A percentile compares a stretch with the other conserved stretches of the same genome.
phyloP scores from a whole-genome alignment of 768 basidiomycete genomes.

The Agrocybe praecox region DNA sequence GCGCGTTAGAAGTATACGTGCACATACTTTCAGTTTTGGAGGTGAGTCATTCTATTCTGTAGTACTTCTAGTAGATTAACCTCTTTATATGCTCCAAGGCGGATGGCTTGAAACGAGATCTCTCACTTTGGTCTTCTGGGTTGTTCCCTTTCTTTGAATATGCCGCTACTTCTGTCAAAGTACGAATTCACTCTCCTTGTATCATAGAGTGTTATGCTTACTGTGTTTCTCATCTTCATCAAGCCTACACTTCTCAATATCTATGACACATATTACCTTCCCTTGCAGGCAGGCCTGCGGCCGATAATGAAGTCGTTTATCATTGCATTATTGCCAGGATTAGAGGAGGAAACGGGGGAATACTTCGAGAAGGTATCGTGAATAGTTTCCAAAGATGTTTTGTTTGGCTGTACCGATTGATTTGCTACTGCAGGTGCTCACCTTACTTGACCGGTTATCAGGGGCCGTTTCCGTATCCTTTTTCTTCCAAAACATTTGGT shows the following conservation, averaged over 20 bases:
- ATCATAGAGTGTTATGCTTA: neutral
- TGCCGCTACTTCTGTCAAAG: conserved; percentile 98
- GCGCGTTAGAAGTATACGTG: conserved; percentile 92
- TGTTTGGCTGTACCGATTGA: conserved; percentile 1
- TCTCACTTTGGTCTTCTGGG: conserved; percentile 93
- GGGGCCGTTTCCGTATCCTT: conserved; percentile 84
- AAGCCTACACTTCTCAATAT: conserved; percentile 87
- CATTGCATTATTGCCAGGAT: conserved; percentile 88
- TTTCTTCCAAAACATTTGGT: conserved; percentile 95
- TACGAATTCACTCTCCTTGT: conserved; percentile 27
- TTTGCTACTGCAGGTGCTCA: conserved; percentile 60
- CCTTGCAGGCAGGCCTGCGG: conserved; percentile 77
- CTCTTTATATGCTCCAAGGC: conserved; percentile 48
- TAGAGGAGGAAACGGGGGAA: conserved; percentile 97
- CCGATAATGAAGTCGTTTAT: conserved; percentile 95
- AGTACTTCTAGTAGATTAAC: conserved; percentile 7
- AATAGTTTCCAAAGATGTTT: neutral
- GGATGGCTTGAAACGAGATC: conserved; percentile 84
- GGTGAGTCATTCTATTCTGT: conserved; percentile 47
- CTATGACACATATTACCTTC: conserved; percentile 92
- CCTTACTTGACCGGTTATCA: conserved; percentile 79
- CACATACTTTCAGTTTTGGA: conserved; percentile 92
- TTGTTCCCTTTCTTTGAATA: conserved; percentile 99
- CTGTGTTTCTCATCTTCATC: neutral
- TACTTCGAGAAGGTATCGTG: conserved; percentile 83